A percentile compares a stretch with the other conserved stretches of the same genome.
phyloP scores from a whole-genome alignment of 371 early-diverging fungal genomes.

The Basidiobolus meristosporus region DNA sequence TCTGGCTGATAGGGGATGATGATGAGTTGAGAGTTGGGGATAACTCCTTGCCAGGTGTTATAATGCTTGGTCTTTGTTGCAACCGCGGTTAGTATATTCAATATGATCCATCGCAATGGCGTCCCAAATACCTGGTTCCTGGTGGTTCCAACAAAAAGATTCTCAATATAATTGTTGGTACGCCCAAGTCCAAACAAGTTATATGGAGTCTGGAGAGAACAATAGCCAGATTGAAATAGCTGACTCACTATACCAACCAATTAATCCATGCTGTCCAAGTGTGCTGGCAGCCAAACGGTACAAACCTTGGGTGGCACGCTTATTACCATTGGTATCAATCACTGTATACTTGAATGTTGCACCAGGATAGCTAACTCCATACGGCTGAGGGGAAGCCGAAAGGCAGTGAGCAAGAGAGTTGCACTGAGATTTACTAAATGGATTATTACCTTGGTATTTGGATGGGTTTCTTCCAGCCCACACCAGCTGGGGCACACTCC shows the following conservation, averaged over 20 bases:
- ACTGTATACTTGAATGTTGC: constrained; percentile 72
- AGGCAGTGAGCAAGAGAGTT: neutral
- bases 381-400: constrained; percentile 21
- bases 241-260: constrained; percentile 35
- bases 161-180: constrained; percentile 88
- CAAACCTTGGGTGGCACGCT: constrained; percentile 47
- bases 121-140: constrained; percentile 22
- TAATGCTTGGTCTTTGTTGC: constrained; percentile 13
- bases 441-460: constrained; percentile 7
- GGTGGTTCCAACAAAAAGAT: constrained; percentile 68
- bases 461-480: constrained; percentile 14
- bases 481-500: constrained; percentile 48
- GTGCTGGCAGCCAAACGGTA: neutral
- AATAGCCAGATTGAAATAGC: constrained; percentile 55
- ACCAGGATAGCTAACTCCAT: constrained; percentile 66
- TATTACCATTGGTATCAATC: constrained; percentile 52
- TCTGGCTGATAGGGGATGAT: constrained; percentile 64
- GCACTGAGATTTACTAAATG: neutral
- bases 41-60: constrained; percentile 43
- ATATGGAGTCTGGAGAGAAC: constrained; percentile 62
- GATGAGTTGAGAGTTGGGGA: constrained; percentile 82
- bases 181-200: constrained; percentile 73
- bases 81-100: constrained; percentile 1
- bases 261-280: neutral
- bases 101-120: neutral